Base-by-base conservation (phyloP, 495 filamentous ascomycete species). In the Talaromyces thailandensis region DNA sequence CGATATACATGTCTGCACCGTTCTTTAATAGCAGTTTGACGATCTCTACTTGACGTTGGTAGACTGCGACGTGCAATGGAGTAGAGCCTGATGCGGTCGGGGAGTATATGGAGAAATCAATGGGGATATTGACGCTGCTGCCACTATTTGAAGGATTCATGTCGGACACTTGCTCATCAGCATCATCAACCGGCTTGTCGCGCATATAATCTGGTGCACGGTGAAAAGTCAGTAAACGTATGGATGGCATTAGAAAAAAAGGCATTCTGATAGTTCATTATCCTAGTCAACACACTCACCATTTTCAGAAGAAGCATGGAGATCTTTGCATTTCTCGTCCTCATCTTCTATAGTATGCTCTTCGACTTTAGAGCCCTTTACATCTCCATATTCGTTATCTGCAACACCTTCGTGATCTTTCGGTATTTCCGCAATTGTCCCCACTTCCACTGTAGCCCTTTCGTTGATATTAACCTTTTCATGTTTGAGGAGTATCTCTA, bases 21-120 rank as follows among this genome's bases (percentile, higher is more conserved):
- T 61, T 18, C 25, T 28, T 55, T 2, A 68, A 58, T 32, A 69
- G 62, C 24, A 71, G 57, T 56, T 67, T 66, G 51, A 67, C 66
- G 52, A 52, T 56, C 48, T 32, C 55, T 24, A 62, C 57, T 62
- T 67, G 63, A 35, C 68, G 65, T 62, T 57, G 52, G 40, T 28
- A 61, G 56, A 65, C 67, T 37, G 65, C 70, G 29, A 56, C 65
- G 24, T 40, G 64, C 24, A 72, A 63, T 18, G 71, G 60, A 26
- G 67, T 66, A 37, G 55, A 58, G 32, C 65, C 64, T 58, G n/a
- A 8, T 18, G 25, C 6, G 23, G 16, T 56, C 14, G 26, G 18
- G n/a, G 6, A 26, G n/a, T 16, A 18, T 4, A 12, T n/a, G 11
- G 53, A 45, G 0, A 50, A 53, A 63, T 68, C 65, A 45, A 62